Evolutionary conservation across 2,329 filamentous ascomycete species (phyloP).

Genomic region (Neopestalotiopsis clavispora): DNA sequence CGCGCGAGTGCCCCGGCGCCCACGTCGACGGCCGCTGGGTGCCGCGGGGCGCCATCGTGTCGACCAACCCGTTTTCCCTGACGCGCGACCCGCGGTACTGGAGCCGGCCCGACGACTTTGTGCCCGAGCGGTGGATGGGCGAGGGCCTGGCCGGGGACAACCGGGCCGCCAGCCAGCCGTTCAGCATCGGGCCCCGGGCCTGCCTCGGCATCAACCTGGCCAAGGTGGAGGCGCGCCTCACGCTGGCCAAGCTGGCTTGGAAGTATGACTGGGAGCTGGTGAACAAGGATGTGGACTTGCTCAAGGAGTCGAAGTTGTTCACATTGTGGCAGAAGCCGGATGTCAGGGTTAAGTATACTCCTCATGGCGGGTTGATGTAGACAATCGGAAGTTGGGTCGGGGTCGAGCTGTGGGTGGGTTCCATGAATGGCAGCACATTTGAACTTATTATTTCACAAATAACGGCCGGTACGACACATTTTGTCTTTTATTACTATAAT

Average conservation of each 20-base stretch:
- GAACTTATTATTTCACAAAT: too few relatives aligned
- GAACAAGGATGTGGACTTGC: slow-evolving; percentile 29
- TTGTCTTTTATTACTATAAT: too few relatives aligned
- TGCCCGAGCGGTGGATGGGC: slow-evolving; percentile 21
- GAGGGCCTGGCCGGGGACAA: slow-evolving; percentile 11
- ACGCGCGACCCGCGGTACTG: slow-evolving; percentile 15
- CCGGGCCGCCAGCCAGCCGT: slow-evolving; percentile 22
- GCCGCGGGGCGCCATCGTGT: slow-evolving; percentile 37
- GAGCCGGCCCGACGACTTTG: slow-evolving; percentile 17
- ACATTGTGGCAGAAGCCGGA: slow-evolving; percentile 31
- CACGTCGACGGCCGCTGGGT: slow-evolving; percentile 23
- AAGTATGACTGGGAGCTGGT: slow-evolving; percentile 40
- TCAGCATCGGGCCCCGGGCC: slow-evolving; percentile 26
- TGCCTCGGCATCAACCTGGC: slow-evolving; percentile 33
- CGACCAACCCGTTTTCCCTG: slow-evolving; percentile 42
- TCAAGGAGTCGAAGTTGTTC: slow-evolving; percentile 25
- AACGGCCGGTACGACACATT: too few relatives aligned
- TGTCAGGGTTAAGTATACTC: slow-evolving; percentile 9
- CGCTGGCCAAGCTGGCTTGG: slow-evolving; percentile 41
- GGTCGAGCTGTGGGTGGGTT: neutral
- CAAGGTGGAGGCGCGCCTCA: slow-evolving; percentile 41
- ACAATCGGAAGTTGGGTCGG: neutral
- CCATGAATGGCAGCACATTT: too few relatives aligned
- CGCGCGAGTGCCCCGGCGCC: slow-evolving; percentile 31
- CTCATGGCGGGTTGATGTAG: neutral